phyloP scores from a whole-genome alignment of 257 asterid species.

The Lantana camara region DNA sequence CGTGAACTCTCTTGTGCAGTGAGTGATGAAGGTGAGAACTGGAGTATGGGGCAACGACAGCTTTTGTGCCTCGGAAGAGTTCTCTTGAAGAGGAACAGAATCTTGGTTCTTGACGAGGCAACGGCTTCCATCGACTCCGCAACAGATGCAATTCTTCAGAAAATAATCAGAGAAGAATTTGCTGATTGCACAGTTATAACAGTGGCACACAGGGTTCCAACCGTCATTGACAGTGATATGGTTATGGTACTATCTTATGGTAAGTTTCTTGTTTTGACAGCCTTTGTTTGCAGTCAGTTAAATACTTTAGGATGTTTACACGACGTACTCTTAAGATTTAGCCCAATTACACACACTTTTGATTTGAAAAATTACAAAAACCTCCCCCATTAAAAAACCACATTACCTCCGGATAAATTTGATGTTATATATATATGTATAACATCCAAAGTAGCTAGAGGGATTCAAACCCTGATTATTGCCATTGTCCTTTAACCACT shows the following conservation, averaged over 20 bases:
- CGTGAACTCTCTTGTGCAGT: constrained; percentile 36
- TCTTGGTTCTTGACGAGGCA: constrained; percentile 89
- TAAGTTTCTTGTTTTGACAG: too few relatives aligned
- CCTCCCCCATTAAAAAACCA: too few relatives aligned
- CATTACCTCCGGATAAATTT: too few relatives aligned
- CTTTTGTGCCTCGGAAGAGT: constrained; percentile 87
- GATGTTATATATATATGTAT: too few relatives aligned
- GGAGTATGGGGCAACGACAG: constrained; percentile 96
- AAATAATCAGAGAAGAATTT: constrained; percentile 69
- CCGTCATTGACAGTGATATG: constrained; percentile 84
- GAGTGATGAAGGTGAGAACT: constrained; percentile 83
- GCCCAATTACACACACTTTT: too few relatives aligned
- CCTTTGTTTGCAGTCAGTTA: too few relatives aligned
- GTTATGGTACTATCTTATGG: constrained; percentile 79
- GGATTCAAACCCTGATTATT: too few relatives aligned
- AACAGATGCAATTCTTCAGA: constrained; percentile 75
- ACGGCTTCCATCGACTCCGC: constrained; percentile 89
- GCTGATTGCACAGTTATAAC: constrained; percentile 66
- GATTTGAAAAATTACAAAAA: too few relatives aligned
- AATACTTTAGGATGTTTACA: too few relatives aligned
- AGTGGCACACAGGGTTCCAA: constrained; percentile 88
- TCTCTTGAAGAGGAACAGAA: constrained; percentile 56
- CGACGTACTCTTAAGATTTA: too few relatives aligned
- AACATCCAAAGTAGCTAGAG: too few relatives aligned
- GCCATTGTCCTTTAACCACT: too few relatives aligned